Evolutionary conservation across 75 land plant species (phyloP).

Genomic region (Cupressus sempervirens): DNA sequence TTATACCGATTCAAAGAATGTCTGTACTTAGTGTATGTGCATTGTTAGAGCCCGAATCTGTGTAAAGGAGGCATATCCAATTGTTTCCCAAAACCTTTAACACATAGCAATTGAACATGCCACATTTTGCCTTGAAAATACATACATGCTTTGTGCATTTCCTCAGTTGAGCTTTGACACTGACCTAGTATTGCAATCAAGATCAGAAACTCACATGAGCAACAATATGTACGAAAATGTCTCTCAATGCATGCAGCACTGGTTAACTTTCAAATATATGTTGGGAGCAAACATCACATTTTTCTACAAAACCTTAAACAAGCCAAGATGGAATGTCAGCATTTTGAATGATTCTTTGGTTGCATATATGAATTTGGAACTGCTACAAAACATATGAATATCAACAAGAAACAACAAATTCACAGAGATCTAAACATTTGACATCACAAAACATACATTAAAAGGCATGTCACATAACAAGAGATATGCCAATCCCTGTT

Average conservation of each 20-base stretch:
- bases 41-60: not conserved
- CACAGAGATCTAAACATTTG: not conserved
- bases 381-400: not conserved
- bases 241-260: not conserved
- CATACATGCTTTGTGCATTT: not conserved
- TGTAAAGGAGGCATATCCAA: not conserved
- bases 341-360: not conserved
- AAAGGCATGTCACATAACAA: not conserved
- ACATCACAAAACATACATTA: not conserved
- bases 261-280: not conserved
- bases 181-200: not conserved
- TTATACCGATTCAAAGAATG: too few species aligned
- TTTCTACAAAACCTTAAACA: not conserved
- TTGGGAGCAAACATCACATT: not conserved
- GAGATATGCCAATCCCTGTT: not conserved
- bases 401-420: not conserved
- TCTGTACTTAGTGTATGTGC: not conserved
- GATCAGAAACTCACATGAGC: not conserved
- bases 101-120: not conserved
- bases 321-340: not conserved
- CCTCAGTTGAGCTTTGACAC: not conserved
- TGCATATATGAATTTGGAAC: not conserved
- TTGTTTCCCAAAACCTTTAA: not conserved
- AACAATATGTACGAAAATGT: not conserved
- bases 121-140: not conserved